Percentiles rank a stretch among this genome's conserved stretches.
Conservation (phyloP, 495 filamentous ascomycete genomes). For the Pseudevernia furfuracea region DNA sequence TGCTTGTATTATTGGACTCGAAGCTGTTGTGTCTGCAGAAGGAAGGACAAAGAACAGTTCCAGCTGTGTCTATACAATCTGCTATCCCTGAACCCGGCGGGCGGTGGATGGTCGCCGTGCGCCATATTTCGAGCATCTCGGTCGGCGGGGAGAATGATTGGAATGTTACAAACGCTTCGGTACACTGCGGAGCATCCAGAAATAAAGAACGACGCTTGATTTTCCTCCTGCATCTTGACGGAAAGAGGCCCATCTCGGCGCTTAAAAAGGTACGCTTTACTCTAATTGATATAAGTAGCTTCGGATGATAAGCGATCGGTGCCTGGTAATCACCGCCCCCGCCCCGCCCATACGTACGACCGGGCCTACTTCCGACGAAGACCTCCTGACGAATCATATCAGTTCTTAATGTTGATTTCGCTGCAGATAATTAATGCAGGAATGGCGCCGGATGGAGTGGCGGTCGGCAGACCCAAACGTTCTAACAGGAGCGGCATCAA, state of each 20-base stretch:
- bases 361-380: too few species aligned
- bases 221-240: too few species aligned
- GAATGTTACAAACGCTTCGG: background rate
- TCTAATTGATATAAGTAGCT: background rate
- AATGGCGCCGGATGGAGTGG: too few species aligned
- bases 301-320: background rate
- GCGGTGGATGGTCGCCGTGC: background rate
- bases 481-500: too few species aligned
- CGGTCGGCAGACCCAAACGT: too few species aligned
- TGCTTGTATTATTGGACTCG: too few species aligned
- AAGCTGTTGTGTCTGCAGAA: background rate
- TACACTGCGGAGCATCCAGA: background rate
- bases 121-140: background rate
- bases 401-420: too few species aligned
- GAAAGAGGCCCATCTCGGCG: background rate
- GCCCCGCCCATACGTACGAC: too few species aligned
- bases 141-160: background rate
- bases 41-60: background rate
- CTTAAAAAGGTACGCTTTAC: background rate
- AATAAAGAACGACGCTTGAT: background rate
- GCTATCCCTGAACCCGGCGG: background rate
- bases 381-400: too few species aligned
- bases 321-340: background rate
- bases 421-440: too few species aligned
- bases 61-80: background rate